These are phyloP conservation scores for Cyberlindnera euphorbiae DNA, from an alignment of 805 yeast genomes.

Conservation along the genomic window DNA sequence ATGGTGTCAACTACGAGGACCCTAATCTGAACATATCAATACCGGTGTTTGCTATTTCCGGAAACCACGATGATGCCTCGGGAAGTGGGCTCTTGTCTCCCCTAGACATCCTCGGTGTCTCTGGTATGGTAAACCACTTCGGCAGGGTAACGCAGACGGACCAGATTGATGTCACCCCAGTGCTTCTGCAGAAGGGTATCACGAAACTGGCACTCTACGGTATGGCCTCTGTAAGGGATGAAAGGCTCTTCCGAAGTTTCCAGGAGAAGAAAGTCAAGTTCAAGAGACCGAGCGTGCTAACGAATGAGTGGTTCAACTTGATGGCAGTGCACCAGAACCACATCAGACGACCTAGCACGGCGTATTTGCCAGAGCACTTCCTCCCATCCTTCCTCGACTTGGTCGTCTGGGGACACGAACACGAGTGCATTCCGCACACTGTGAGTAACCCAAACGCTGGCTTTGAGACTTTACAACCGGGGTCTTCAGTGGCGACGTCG, in stretches of 20 bases:
- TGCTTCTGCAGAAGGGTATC: conserved; percentile 75
- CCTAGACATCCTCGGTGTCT: conserved; percentile 72
- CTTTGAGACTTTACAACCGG: conserved; percentile 84
- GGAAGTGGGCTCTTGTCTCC: conserved; percentile 83
- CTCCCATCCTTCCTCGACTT: conserved; percentile 79
- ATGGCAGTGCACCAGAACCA: conserved; percentile 93
- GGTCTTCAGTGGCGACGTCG: conserved; percentile 91
- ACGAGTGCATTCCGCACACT: conserved; percentile 80
- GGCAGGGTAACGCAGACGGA: conserved; percentile 79
- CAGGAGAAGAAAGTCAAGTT: conserved; percentile 77
- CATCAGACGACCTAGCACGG: conserved; percentile 65
- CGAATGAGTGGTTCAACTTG: conserved; percentile 75
- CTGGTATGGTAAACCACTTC: conserved; percentile 85
- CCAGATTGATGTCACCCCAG: conserved; percentile 66
- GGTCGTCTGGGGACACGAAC: conserved; percentile 97
- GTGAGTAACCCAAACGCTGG: conserved; percentile 48
- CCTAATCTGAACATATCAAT: conserved; percentile 83
- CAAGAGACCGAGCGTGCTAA: conserved; percentile 55
- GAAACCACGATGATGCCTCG: conserved; percentile 95
- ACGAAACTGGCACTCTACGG: conserved; percentile 88
- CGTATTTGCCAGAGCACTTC: conserved; percentile 79
- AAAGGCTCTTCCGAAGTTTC: conserved; percentile 76
- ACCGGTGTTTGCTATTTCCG: conserved; percentile 89
- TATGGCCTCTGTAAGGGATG: conserved; percentile 83
- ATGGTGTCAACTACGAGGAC: conserved; percentile 82